These are phyloP conservation scores for Arthrobotrys entomopaga DNA, from an alignment of 2,329 filamentous ascomycete species.

Conservation along the genomic window DNA sequence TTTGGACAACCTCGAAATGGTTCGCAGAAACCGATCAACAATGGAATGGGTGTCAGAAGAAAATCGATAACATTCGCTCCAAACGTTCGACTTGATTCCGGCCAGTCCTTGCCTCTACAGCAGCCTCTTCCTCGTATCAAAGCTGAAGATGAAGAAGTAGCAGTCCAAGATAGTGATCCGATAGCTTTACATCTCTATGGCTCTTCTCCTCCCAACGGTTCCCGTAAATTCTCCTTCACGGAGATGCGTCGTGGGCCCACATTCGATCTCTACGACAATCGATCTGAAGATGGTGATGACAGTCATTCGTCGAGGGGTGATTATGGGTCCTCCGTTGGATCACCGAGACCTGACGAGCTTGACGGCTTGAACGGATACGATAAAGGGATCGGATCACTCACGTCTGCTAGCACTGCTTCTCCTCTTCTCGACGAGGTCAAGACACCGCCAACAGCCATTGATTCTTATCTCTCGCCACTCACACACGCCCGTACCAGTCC, in stretches of 20 bases:
- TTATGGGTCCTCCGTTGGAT: constrained; percentile 48
- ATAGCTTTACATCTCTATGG: constrained; percentile 47
- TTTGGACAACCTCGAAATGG: constrained; percentile 46
- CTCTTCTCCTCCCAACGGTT: constrained; percentile 33
- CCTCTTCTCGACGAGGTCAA: constrained; percentile 51
- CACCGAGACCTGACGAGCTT: constrained; percentile 31
- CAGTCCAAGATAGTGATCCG: constrained; percentile 21
- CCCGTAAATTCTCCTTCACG: constrained; percentile 35
- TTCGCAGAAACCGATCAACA: constrained; percentile 28
- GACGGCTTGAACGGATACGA: constrained; percentile 44
- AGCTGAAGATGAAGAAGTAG: constrained; percentile 42
- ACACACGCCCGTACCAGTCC: constrained; percentile 31
- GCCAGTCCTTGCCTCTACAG: constrained; percentile 55
- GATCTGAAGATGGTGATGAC: constrained; percentile 51
- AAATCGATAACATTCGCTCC: constrained; percentile 59
- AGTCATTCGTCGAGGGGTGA: constrained; percentile 48
- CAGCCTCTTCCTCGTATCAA: constrained; percentile 53
- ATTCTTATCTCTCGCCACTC: constrained; percentile 44
- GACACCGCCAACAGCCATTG: constrained; percentile 46
- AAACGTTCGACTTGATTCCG: constrained; percentile 57
- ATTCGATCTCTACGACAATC: constrained; percentile 50
- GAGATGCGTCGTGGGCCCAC: constrained; percentile 24
- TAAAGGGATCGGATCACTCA: constrained; percentile 49
- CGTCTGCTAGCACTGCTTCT: constrained; percentile 49
- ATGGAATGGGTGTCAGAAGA: constrained; percentile 54